Percentiles rank a stretch among this genome's conserved stretches.
These are phyloP conservation scores for Fusarium annulatum DNA, from an alignment of 2,329 filamentous ascomycete genomes.

Conservation along the genomic window DNA sequence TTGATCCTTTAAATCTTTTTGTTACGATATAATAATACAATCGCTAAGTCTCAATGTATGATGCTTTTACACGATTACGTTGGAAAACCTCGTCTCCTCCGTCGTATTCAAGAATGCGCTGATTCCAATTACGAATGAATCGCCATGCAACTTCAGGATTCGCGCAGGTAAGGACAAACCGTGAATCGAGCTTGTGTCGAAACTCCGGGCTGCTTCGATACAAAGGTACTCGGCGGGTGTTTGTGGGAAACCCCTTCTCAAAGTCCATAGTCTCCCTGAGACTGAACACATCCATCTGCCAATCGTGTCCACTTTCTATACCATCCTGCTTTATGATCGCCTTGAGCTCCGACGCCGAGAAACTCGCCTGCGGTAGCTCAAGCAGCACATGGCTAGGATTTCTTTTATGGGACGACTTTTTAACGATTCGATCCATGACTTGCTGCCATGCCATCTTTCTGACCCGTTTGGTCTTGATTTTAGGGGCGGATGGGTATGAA, in stretches of 20 bases:
- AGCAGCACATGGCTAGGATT: slow-evolving; percentile 48
- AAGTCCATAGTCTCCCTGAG: slow-evolving; percentile 14
- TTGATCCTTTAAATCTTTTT: slow-evolving; percentile 2
- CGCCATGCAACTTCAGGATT: slow-evolving; percentile 50
- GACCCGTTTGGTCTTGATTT: slow-evolving; percentile 34
- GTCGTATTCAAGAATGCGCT: slow-evolving; percentile 44
- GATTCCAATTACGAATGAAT: slow-evolving; percentile 57
- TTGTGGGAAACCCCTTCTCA: not conserved
- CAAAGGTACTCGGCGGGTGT: slow-evolving; percentile 12
- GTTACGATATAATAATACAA: slow-evolving; percentile 14
- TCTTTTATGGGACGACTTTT: slow-evolving; percentile 36
- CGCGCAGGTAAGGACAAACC: slow-evolving; percentile 51
- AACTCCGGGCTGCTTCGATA: slow-evolving; percentile 25
- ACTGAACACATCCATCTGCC: slow-evolving; percentile 29
- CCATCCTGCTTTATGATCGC: slow-evolving; percentile 26
- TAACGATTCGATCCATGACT: slow-evolving; percentile 39
- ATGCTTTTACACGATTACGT: slow-evolving; percentile 45
- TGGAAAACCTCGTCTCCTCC: slow-evolving; percentile 11
- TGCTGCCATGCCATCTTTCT: slow-evolving; percentile 42
- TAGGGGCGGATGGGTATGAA: slow-evolving; percentile 28
- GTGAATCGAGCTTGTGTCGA: slow-evolving; percentile 32
- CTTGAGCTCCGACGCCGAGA: slow-evolving; percentile 44
- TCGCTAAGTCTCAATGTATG: slow-evolving; percentile 50
- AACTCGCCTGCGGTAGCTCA: slow-evolving; percentile 43
- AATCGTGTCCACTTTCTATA: slow-evolving; percentile 14